Conservation (phyloP, 345 rosid genomes). For the Hibiscus tridactylites region DNA sequence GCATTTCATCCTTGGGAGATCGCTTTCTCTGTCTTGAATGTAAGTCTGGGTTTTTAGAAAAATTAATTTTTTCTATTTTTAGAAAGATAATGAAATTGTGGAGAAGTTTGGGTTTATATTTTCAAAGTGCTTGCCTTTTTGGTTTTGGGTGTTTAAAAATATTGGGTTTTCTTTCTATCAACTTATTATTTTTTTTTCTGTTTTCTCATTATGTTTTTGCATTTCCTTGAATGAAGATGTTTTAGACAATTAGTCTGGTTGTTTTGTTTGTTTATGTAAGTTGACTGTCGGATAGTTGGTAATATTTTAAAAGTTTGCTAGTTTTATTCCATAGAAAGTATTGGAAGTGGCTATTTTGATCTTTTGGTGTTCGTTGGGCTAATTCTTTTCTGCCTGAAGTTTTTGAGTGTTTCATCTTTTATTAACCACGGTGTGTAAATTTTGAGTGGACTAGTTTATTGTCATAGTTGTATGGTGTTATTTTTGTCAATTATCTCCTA, state of each 20-base stretch:
- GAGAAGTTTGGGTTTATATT: too few species aligned
- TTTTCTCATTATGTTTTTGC: not conserved
- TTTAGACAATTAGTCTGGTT: not conserved
- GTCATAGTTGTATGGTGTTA: not conserved
- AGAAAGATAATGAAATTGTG: too few species aligned
- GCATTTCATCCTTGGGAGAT: slow-evolving; percentile 92
- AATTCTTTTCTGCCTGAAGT: not conserved
- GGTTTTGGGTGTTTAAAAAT: not conserved
- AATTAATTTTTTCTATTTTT: not conserved
- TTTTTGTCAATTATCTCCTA: not conserved
- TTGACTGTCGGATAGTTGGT: slow-evolving; percentile 9
- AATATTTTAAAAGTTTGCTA: not conserved
- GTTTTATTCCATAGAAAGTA: not conserved
- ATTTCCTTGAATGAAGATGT: not conserved
- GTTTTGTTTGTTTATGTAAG: slow-evolving; percentile 5
- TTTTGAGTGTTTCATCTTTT: not conserved
- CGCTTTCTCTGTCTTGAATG: slow-evolving; percentile 75
- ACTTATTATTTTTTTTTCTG: not conserved
- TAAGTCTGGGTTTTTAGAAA: slow-evolving; percentile 25
- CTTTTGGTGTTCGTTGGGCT: not conserved
- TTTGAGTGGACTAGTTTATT: not conserved
- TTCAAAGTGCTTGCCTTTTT: too few species aligned
- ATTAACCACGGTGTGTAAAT: not conserved
- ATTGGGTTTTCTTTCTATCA: not conserved
- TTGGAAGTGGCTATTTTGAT: not conserved